These are phyloP conservation scores for Sicyos edulis DNA, from an alignment of 306 rosid species.

Conservation along the genomic window DNA sequence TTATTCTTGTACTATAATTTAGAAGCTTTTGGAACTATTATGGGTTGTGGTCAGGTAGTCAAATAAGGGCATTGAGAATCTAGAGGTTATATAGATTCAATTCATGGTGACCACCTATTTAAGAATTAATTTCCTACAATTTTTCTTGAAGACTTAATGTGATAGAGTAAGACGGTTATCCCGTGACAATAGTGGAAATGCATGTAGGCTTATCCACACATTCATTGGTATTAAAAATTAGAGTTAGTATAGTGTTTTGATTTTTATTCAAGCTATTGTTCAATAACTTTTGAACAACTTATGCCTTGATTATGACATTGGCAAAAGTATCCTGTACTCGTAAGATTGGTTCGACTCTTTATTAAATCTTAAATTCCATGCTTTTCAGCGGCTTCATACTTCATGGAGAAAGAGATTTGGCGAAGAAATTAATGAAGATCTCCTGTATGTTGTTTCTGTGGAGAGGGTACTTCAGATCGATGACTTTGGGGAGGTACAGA, in stretches of 20 bases:
- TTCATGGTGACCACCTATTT: no score
- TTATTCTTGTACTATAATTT: neutral
- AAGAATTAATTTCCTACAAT: neutral
- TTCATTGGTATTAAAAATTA: no score
- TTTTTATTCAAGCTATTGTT: neutral
- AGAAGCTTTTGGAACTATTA: neutral
- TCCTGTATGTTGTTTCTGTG: slow-evolving; percentile 50
- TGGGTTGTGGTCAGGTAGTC: neutral
- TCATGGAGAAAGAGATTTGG: slow-evolving; percentile 75
- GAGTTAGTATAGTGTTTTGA: neutral
- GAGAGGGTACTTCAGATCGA: slow-evolving; percentile 76
- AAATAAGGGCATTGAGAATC: neutral
- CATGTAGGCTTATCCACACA: neutral
- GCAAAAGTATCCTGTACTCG: neutral
- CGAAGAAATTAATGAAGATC: slow-evolving; percentile 68
- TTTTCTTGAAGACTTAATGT: neutral
- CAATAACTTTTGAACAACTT: neutral
- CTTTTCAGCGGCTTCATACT: slow-evolving; percentile 47
- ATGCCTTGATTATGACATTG: no score
- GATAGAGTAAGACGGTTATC: no score
- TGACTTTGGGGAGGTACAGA: slow-evolving; percentile 68
- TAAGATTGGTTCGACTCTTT: neutral
- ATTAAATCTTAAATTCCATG: slow-evolving; percentile 9
- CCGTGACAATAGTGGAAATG: no score
- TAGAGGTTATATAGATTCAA: neutral